Evolutionary conservation across 2,329 filamentous ascomycete genomes (phyloP).

Genomic region (Verticillium longisporum): DNA sequence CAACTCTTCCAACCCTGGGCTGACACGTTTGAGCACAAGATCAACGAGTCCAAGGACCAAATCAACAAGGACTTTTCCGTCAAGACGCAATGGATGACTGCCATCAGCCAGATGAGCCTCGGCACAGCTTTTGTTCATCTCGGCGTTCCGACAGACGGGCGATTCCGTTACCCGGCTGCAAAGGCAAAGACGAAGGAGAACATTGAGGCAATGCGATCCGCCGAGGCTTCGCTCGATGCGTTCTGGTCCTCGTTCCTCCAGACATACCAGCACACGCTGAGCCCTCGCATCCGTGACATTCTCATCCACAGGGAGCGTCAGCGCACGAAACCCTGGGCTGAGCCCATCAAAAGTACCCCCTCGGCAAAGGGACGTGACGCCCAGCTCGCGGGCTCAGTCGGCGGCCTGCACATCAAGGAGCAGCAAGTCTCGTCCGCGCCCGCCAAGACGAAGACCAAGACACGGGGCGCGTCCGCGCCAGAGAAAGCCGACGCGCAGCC

Average conservation of each 20-base stretch:
- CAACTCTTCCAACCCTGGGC: slow-evolving; percentile 43
- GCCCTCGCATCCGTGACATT: slow-evolving; percentile 14
- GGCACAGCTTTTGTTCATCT: slow-evolving; percentile 9
- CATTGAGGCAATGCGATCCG: slow-evolving; percentile 31
- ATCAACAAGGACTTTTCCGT: slow-evolving; percentile 20
- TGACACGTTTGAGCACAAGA: slow-evolving; percentile 24
- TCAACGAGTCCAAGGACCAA: slow-evolving; percentile 13
- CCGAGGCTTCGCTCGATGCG: slow-evolving; percentile 39
- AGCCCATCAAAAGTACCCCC: neutral
- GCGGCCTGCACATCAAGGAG: neutral
- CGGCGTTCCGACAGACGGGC: slow-evolving; percentile 25
- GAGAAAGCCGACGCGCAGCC: slow-evolving; percentile 4
- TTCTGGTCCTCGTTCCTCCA: slow-evolving; percentile 31
- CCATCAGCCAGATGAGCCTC: slow-evolving; percentile 12
- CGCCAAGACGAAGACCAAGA: slow-evolving; percentile 2
- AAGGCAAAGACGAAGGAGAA: slow-evolving; percentile 39
- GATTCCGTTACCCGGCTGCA: slow-evolving; percentile 34
- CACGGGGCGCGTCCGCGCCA: neutral
- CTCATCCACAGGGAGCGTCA: slow-evolving; percentile 10
- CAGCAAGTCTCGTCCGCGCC: neutral
- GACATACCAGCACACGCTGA: slow-evolving; percentile 14
- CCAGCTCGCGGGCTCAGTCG: neutral
- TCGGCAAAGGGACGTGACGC: neutral
- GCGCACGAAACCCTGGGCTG: slow-evolving; percentile 16
- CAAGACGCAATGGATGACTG: slow-evolving; percentile 8